Evolutionary conservation across 2,329 filamentous ascomycete species (phyloP).

Genomic region (Penicillium olsonii): DNA sequence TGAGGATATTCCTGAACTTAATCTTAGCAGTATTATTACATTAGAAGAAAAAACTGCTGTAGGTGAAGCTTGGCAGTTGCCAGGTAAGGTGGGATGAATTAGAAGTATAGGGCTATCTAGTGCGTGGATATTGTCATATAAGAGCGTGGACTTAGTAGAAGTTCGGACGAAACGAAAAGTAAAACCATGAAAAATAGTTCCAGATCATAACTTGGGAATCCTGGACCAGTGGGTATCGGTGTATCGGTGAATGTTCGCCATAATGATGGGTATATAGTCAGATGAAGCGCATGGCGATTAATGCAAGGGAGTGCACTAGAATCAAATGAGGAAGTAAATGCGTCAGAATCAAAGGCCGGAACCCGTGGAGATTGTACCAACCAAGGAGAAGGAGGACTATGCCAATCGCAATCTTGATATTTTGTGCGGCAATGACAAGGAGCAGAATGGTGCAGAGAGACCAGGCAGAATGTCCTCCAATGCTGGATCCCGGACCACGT

Average conservation of each 20-base stretch:
- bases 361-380: background rate
- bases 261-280: background rate
- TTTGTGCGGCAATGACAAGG: constrained; percentile 26
- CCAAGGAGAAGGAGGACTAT: constrained; percentile 22
- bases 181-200: too few species aligned
- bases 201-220: too few species aligned
- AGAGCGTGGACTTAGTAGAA: too few species aligned
- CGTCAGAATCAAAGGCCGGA: background rate
- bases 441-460: constrained; percentile 28
- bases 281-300: constrained; percentile 10
- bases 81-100: too few species aligned
- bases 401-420: constrained; percentile 21
- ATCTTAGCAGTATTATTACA: too few species aligned
- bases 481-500: constrained; percentile 16
- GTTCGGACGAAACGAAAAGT: too few species aligned
- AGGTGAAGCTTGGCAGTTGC: too few species aligned
- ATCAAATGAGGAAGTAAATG: background rate
- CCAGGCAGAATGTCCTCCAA: constrained; percentile 25
- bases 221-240: too few species aligned
- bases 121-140: too few species aligned
- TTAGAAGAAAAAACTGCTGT: too few species aligned
- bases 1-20: too few species aligned
- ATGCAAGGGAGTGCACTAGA: constrained; percentile 15
- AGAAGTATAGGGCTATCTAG: too few species aligned
- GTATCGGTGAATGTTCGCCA: background rate